Percentiles rank a stretch among this genome's conserved stretches.
phyloP scores from a whole-genome alignment of 1,284 basidiomycete genomes.

The Tilletia setariae region DNA sequence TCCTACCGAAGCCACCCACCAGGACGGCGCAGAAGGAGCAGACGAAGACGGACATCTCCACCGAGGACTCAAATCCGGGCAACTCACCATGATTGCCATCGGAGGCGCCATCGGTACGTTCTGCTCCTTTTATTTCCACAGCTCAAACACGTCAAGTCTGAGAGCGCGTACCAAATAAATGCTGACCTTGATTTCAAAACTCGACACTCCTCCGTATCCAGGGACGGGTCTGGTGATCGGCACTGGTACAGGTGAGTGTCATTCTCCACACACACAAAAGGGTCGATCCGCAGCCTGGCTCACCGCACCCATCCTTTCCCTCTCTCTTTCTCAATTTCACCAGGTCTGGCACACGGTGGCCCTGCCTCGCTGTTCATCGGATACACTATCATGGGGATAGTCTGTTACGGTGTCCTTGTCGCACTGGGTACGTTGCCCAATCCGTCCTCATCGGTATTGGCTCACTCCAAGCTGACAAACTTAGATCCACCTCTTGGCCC shows the following conservation, averaged over 20 bases:
- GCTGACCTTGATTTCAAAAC: too few species aligned
- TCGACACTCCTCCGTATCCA: constrained; percentile 55
- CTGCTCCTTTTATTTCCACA: too few species aligned
- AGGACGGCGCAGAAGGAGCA: neutral
- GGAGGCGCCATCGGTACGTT: constrained; percentile 35
- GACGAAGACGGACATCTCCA: constrained; percentile 37
- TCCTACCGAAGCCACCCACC: neutral
- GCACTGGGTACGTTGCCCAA: neutral
- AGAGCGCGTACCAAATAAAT: too few species aligned
- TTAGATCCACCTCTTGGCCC: too few species aligned
- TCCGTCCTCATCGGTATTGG: too few species aligned
- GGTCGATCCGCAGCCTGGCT: too few species aligned
- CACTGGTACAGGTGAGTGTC: constrained; percentile 52
- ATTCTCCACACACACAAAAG: neutral
- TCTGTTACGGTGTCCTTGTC: constrained; percentile 32
- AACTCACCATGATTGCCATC: constrained; percentile 65
- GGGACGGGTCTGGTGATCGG: constrained; percentile 73
- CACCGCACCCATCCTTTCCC: neutral
- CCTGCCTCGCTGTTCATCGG: constrained; percentile 58
- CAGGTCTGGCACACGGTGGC: constrained; percentile 56
- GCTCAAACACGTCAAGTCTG: too few species aligned
- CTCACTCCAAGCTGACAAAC: neutral
- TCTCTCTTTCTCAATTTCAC: neutral
- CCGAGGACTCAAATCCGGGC: constrained; percentile 58
- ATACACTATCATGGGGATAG: constrained; percentile 51